Percentiles rank a stretch among this genome's conserved stretches.
These are phyloP conservation scores for Selaginella moellendorffii DNA, from an alignment of 75 land plant genomes.

Conservation along the genomic window DNA sequence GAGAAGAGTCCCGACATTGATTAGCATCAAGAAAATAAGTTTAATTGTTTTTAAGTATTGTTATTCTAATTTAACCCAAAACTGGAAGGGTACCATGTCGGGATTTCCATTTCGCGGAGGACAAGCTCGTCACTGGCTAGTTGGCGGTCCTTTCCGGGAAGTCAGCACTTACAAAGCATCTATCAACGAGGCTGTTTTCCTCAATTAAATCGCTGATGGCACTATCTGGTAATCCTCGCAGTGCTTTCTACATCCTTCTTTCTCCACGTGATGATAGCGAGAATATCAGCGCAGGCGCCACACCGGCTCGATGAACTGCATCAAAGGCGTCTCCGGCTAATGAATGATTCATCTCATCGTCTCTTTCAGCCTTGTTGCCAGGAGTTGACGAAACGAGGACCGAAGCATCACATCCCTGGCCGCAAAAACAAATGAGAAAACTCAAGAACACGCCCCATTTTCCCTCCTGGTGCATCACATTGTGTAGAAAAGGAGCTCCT, in stretches of 20 bases:
- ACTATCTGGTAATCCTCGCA: neutral
- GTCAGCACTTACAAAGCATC: neutral
- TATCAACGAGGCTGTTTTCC: neutral
- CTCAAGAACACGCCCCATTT: too few species aligned
- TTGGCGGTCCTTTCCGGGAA: neutral
- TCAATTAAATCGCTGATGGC: too few species aligned
- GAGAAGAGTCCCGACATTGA: too few species aligned
- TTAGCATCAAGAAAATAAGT: too few species aligned
- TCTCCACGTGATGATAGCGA: neutral
- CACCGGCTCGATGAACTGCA: too few species aligned
- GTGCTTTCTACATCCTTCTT: neutral
- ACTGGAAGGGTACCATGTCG: too few species aligned
- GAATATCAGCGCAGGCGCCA: too few species aligned
- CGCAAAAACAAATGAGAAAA: too few species aligned
- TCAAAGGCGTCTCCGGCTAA: neutral
- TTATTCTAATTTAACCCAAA: too few species aligned
- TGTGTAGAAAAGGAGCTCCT: slow-evolving; percentile 77
- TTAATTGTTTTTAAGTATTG: too few species aligned
- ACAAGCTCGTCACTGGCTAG: too few species aligned
- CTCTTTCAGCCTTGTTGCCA: neutral
- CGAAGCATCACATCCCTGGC: neutral
- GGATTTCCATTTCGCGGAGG: too few species aligned
- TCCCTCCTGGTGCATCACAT: slow-evolving; percentile 48
- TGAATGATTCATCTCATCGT: neutral
- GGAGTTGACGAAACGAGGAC: neutral